Percentiles rank a stretch among this genome's conserved stretches.
Evolutionary conservation across 352 stramenopile species (phyloP).

Genomic region (Elongisporangium senticosum): DNA sequence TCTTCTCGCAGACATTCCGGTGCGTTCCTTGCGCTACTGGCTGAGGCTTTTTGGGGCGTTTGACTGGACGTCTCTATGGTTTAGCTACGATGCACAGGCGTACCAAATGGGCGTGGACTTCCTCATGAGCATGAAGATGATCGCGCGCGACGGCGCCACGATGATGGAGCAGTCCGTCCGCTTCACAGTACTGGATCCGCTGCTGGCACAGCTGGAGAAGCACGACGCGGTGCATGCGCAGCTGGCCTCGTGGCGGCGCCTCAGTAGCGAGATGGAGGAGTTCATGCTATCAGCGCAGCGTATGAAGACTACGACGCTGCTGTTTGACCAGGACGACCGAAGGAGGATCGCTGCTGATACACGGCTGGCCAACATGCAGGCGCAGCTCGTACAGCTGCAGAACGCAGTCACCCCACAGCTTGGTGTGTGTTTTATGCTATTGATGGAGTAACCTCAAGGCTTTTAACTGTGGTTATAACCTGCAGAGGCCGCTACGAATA

Average conservation of each 20-base stretch:
- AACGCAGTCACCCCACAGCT: constrained; percentile 31
- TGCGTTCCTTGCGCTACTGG: constrained; percentile 9
- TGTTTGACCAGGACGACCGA: constrained; percentile 9
- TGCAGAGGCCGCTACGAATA: constrained; percentile 36
- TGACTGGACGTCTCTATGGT: neutral
- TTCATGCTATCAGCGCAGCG: constrained; percentile 8
- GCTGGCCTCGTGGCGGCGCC: constrained; percentile 25
- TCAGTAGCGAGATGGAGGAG: constrained; percentile 21
- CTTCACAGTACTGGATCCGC: constrained; percentile 68
- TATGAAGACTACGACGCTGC: neutral
- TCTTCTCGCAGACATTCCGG: constrained; percentile 52
- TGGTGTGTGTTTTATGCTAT: constrained; percentile 15
- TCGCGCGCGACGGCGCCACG: constrained; percentile 50
- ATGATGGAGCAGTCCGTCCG: constrained; percentile 72
- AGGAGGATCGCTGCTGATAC: constrained; percentile 28
- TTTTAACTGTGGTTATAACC: constrained; percentile 1
- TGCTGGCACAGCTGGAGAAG: constrained; percentile 43
- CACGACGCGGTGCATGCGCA: constrained; percentile 37
- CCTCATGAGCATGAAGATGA: constrained; percentile 39
- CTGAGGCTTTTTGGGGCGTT: constrained; percentile 4
- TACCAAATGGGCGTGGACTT: constrained; percentile 38
- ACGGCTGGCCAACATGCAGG: constrained; percentile 31
- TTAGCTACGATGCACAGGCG: constrained; percentile 18
- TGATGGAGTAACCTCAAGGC: neutral
- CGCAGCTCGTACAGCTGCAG: constrained; percentile 32